Evolutionary conservation across 345 rosid species (phyloP), one percentile per base, ranked within the genome.

Genomic region (Gossypium arboreum): DNA sequence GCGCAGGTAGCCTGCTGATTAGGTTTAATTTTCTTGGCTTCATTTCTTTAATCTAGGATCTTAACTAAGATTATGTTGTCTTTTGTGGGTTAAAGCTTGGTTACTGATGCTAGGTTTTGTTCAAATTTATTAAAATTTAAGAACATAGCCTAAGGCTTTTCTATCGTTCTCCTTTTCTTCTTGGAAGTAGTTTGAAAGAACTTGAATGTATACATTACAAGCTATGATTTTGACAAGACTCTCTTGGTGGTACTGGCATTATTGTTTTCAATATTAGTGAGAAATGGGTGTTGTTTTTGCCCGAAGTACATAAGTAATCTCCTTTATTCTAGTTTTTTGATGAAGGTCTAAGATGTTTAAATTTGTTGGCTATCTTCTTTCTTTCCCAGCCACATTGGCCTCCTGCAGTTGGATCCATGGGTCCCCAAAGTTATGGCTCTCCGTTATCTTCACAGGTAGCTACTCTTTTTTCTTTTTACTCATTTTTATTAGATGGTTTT

Each of bases 1-100:
- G 60, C 85, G 3, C 97, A 91, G 91, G 95, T 90, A 62, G 22
- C 70, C 12, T 70, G 64, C 73, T 24, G 39, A 59, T 72, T 39
- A 9, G 43, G 56, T 75, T 56, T 66, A 57, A 52, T 56, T 43
- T 66, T 71, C 25, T 67, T 71, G 25, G 27, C 20, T 50, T 72
- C 20, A 62, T 54, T 66, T 62, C 59, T 57, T 34, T 64, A 74
- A 59, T 10, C 12, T 39, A 65, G 81, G 75, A 29, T 75, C 65
- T 76, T 72, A 73, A 44, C 27, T 41, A 56, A 24, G 22, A 57
- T 27, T 27, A 17, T 20, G 27, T 57, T 20, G 12, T n/a, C 20
- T 29, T 41, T 34, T 57, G 12, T 34, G 22, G 75, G 34, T 55
- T 20, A 41, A 43, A 59, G 58, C 41, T 58, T 56, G 2, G 41